Evolutionary conservation across 2,329 filamentous ascomycete species (phyloP), one percentile per base, ranked within the genome.

Genomic region (Colletotrichum navitas): DNA sequence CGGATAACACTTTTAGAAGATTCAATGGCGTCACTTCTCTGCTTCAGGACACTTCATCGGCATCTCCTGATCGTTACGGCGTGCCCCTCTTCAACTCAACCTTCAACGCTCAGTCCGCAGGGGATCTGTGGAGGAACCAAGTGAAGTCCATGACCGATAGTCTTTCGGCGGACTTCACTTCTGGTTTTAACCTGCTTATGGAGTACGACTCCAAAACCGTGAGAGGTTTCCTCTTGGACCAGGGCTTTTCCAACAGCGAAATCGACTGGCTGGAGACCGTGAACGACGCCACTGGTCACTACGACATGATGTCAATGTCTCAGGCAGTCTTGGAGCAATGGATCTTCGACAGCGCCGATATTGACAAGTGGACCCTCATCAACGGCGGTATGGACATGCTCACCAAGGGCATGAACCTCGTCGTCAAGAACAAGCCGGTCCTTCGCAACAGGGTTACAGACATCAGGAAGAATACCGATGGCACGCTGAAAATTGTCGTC

Each of bases 351-450:
- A 67, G 71, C 52, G 58, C 69, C 11, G 56, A 71, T n/a, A 66
- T 74, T 24, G 39, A 64, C 26, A 52, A 76, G 10, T 81, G 80
- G 79, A 74, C 72, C 32, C 79, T 78, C 41, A 76, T 81, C 67
- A 75, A 79, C 26, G 80, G 80, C 18, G 80, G 80, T 21, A 76
- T 77, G 73, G 74, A 75, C 45, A 73, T 74, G 66, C 47, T 80
- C 24, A 77, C 77, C 26, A 75, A 79, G 29, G 76, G 74, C 49
- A 79, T 81, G 77, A 71, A 71, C 21, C 72, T 74, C 5, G 72
- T 74, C 45, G 59, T 78, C 45, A 67, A 69, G 66, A 75, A 68
- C 16, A 75, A 77, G 64, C 74, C 75, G 11, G 43, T 70, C 24
- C 63, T 75, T 29, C 62, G 74, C 68, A 69, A 59, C 60, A 68